Evolutionary conservation across 1,139 yeast genomes (phyloP).

Genomic region (Martiniozyma asiatica): DNA sequence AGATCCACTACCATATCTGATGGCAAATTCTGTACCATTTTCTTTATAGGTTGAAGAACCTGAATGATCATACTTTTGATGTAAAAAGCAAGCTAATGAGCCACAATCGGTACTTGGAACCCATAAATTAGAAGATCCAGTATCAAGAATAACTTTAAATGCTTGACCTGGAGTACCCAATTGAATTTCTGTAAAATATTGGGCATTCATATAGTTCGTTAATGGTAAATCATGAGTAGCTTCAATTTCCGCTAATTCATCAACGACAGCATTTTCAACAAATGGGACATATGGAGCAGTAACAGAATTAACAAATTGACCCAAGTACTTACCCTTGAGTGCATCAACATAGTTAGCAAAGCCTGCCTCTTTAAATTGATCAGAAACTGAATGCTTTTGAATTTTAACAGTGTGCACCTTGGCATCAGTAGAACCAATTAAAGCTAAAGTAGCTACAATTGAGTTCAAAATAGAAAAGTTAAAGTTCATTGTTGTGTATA

Average conservation of each 20-base stretch:
- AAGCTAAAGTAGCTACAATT: slow-evolving; percentile 36
- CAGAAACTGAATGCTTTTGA: slow-evolving; percentile 51
- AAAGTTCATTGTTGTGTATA: slow-evolving; percentile 27
- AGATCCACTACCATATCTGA: slow-evolving; percentile 87
- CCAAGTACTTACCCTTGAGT: slow-evolving; percentile 62
- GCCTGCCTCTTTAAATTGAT: slow-evolving; percentile 44
- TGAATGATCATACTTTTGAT: slow-evolving; percentile 76
- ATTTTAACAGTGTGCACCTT: slow-evolving; percentile 52
- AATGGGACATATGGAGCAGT: slow-evolving; percentile 33
- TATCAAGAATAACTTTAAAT: slow-evolving; percentile 84
- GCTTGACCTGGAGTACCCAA: slow-evolving; percentile 89
- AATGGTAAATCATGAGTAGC: slow-evolving; percentile 62
- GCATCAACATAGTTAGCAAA: slow-evolving; percentile 56
- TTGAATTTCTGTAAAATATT: slow-evolving; percentile 80
- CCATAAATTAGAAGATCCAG: slow-evolving; percentile 96
- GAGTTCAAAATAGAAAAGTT: slow-evolving; percentile 28
- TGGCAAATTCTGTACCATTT: slow-evolving; percentile 75
- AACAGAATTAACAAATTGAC: slow-evolving; percentile 5
- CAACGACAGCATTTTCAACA: slow-evolving; percentile 21
- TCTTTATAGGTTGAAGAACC: slow-evolving; percentile 69
- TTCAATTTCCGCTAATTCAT: slow-evolving; percentile 1
- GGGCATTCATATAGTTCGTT: slow-evolving; percentile 88
- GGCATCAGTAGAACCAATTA: slow-evolving; percentile 42
- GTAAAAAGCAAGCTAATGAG: slow-evolving; percentile 90
- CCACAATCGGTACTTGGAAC: slow-evolving; percentile 83